Conservation (phyloP, 2,329 filamentous ascomycete genomes). For the Xylaria sp. region DNA sequence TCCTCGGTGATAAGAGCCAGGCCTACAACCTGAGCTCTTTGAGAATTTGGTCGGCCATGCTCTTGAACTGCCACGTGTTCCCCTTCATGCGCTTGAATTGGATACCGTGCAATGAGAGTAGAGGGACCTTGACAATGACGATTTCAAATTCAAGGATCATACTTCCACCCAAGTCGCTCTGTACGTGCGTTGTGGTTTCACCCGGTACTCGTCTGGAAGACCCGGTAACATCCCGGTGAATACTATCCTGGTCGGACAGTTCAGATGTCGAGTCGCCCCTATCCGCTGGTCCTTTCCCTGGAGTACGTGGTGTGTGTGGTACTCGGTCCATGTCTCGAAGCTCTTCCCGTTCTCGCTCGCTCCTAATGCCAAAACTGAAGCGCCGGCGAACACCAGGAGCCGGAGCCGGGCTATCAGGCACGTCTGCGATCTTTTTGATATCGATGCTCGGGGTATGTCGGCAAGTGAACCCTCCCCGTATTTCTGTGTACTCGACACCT, state of each 20-base stretch:
- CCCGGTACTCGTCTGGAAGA: slow-evolving; percentile 73
- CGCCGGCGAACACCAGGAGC: slow-evolving; percentile 74
- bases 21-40: slow-evolving; percentile 81
- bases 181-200: slow-evolving; percentile 91
- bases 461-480: slow-evolving; percentile 93
- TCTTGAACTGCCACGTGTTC: slow-evolving; percentile 98
- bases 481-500: slow-evolving; percentile 90
- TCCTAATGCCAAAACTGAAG: slow-evolving; percentile 83
- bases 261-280: slow-evolving; percentile 89
- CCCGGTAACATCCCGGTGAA: slow-evolving; percentile 64
- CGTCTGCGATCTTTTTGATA: slow-evolving; percentile 76
- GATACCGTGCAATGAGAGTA: slow-evolving; percentile 92
- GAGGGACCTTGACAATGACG: slow-evolving; percentile 95
- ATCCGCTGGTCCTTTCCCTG: slow-evolving; percentile 64
- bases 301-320: slow-evolving; percentile 61
- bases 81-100: slow-evolving; percentile 98
- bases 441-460: slow-evolving; percentile 91
- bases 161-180: slow-evolving; percentile 86
- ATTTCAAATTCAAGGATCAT: slow-evolving; percentile 94
- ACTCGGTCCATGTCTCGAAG: slow-evolving; percentile 69
- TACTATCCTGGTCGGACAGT: slow-evolving; percentile 77
- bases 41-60: slow-evolving; percentile 96
- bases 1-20: slow-evolving; percentile 5
- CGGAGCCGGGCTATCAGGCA: slow-evolving; percentile 67
- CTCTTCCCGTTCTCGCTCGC: slow-evolving; percentile 77